Evolutionary conservation across 2,329 filamentous ascomycete genomes (phyloP).

Genomic region (Colletotrichum nymphaeae): DNA sequence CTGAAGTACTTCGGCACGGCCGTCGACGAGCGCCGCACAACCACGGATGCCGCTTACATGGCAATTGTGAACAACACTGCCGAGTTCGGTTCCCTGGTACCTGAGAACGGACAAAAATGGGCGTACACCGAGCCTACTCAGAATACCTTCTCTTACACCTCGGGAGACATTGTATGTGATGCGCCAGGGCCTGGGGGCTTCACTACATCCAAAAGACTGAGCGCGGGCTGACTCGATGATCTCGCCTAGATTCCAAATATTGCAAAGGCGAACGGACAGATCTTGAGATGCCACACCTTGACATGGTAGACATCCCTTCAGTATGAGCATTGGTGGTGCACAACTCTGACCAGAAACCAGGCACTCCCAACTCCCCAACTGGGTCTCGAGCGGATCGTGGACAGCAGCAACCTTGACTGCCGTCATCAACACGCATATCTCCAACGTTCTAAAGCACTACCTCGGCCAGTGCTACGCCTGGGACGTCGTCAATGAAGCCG

Average conservation of each 20-base stretch:
- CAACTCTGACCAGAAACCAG: not conserved
- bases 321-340: slow-evolving; percentile 19
- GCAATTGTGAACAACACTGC: slow-evolving; percentile 61
- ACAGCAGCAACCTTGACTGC: slow-evolving; percentile 34
- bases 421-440: slow-evolving; percentile 64
- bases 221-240: not conserved
- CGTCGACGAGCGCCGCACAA: slow-evolving; percentile 56
- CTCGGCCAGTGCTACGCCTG: slow-evolving; percentile 59
- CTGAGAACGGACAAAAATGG: slow-evolving; percentile 65
- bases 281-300: slow-evolving; percentile 73
- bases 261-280: slow-evolving; percentile 59
- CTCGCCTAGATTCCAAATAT: slow-evolving; percentile 52
- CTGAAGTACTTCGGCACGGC: slow-evolving; percentile 72
- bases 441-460: slow-evolving; percentile 56
- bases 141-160: slow-evolving; percentile 17
- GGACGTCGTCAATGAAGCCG: slow-evolving; percentile 63
- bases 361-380: slow-evolving; percentile 39
- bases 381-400: slow-evolving; percentile 39
- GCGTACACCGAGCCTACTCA: not conserved
- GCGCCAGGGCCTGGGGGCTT: too few species aligned
- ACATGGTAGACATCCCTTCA: slow-evolving; percentile 54
- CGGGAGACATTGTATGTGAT: slow-evolving; percentile 30
- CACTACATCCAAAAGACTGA: too few species aligned
- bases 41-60: slow-evolving; percentile 62
- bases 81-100: slow-evolving; percentile 72